Base-by-base conservation (phyloP, 2,329 filamentous ascomycete genomes). In the Neoascochyta sp. region DNA sequence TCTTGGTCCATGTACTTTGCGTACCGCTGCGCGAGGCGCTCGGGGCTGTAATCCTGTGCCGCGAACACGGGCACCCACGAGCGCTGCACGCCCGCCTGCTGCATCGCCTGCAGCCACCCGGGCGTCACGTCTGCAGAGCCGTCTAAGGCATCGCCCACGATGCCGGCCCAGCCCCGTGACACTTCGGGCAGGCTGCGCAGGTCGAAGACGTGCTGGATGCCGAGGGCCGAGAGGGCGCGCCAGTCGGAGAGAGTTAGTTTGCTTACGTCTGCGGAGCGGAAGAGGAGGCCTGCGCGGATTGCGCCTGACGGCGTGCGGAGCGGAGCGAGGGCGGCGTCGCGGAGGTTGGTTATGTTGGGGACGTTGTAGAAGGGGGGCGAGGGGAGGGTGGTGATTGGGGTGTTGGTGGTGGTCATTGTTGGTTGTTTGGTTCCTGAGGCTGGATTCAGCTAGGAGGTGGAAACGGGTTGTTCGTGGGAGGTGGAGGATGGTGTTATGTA, bases 181-280 rank as follows among this genome's bases (percentile, higher is more conserved):
- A 84, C 74, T 63, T 86, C 81, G 11, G 67, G 64, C 11, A 63
- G 60, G 15, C 76, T 81, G 32, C 84, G 74, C 7, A 88, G 67
- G 63, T 88, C 83, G 55, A 80, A 88, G 29, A 85, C 72, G 41
- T 73, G 68, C 14, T 66, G 71, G 43, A 90, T 75, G n/a, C 74
- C 72, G 30, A 86, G 65, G 4, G 57, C 45, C 16, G 66, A 29
- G 0, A 62, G 11, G 8, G 36, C 17, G 3, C 28, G 21, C 51
- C 57, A 60, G 9, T 42, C 57, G 0, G 20, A 23, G 1, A 16
- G 19, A 17, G 45, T 39, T 0, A 61, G 39, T n/a, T 45, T 45
- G 5, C 43, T 47, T 2, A 81, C 77, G 44, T 86, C 81, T 2
- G 80, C 83, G 27, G 78, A 79, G 34, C 86, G 80, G 63, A 77